phyloP scores from a whole-genome alignment of 2,329 filamentous ascomycete genomes.

The Reticulascus tulasneorum region DNA sequence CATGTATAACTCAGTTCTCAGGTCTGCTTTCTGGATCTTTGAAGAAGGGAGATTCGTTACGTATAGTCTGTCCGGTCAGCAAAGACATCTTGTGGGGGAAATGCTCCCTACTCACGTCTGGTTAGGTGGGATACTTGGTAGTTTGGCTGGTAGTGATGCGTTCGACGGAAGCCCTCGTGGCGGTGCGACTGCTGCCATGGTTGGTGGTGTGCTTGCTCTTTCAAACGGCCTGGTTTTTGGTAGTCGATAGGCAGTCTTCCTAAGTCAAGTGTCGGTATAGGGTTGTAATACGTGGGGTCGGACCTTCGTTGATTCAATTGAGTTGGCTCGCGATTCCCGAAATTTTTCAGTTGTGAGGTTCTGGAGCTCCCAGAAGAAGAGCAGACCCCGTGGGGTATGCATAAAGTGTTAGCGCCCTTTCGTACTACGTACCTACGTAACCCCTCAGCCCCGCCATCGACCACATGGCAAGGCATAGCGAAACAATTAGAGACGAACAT shows the following conservation, averaged over 20 bases:
- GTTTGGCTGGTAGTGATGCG: constrained; percentile 44
- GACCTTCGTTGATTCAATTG: no score
- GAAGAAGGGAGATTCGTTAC: constrained; percentile 79
- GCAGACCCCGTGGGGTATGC: no score
- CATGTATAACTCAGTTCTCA: constrained; percentile 84
- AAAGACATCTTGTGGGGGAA: not conserved
- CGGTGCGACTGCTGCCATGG: constrained; percentile 32
- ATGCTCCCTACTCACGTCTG: constrained; percentile 59
- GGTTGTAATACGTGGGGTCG: no score
- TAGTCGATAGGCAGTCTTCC: not conserved
- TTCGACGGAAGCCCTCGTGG: constrained; percentile 35
- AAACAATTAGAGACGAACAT: no score
- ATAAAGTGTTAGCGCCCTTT: no score
- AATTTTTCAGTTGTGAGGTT: no score
- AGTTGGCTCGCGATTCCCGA: no score
- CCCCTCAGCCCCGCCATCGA: constrained; percentile 9
- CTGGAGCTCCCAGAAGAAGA: no score
- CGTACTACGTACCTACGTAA: constrained; percentile 6
- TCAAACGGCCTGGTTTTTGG: constrained; percentile 1
- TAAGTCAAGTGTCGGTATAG: no score
- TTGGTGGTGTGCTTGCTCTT: constrained; percentile 17
- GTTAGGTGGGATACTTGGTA: constrained; percentile 60
- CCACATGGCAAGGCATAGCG: no score
- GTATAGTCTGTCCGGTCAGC: constrained; percentile 63
- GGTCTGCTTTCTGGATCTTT: constrained; percentile 84